Base-by-base conservation (phyloP, 2,329 filamentous ascomycete genomes). In the Penicillium sp. region DNA sequence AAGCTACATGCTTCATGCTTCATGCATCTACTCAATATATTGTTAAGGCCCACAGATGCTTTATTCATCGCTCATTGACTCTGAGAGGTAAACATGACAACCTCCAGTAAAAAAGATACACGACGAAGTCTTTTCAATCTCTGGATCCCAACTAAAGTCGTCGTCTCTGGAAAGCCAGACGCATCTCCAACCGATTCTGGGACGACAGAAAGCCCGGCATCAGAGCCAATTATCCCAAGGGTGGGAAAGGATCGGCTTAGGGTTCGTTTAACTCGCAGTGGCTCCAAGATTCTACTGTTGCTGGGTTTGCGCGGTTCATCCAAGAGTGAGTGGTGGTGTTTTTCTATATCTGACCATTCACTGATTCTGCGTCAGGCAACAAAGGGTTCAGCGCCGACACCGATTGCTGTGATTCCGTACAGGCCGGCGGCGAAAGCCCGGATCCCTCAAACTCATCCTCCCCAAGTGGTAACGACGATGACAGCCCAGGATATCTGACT, bases 221-320 rank as follows among this genome's bases (percentile, higher is more conserved):
- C 68, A 19, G 64, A 70, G 48, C 33, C 59, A 33, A 55, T 56
- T 46, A 50, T 54, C 51, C 57, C 60, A 15, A 50, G 46, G 10
- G 51, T 49, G 16, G 55, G 59, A 25, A 70, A 60, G 46, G 66
- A 68, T 46, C 67, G 66, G 29, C 64, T 76, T 9, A 70, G 65
- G 39, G 54, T 59, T 25, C 68, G 70, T 31, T 53, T 76, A n/a
- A 70, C 66, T 21, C 66, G 68, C 44, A 74, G 71, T 54, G 69
- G 74, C 38, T 75, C 73, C 11, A 75, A 68, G 45, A 51, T 77
- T 25, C 50, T 77, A 44, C 72, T 71, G 2, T 67, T 76, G 51
- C 58, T 77, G 29, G 70, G 70, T 11, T 50, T 74, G 31, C 66
- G 70, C 25, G 63, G 44, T 33, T 68, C 67, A 16, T 66, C 61